Base-by-base conservation (phyloP, 768 basidiomycete species). In the Galerina sulciceps region DNA sequence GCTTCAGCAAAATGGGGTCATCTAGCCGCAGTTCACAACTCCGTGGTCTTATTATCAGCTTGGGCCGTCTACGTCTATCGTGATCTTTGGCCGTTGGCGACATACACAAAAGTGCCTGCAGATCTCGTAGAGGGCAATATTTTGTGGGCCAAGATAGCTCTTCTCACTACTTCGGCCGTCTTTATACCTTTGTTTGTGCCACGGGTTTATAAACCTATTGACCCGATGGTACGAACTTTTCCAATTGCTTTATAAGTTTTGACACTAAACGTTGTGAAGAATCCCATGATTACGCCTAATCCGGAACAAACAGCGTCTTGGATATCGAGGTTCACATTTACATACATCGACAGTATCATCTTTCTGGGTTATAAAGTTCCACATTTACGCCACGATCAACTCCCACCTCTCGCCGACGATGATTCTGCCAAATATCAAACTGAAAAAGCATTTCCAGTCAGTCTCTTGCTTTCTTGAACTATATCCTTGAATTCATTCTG, bases 61-160 rank as follows among this genome's bases (percentile, higher is more conserved):
- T 75, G 62, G 75, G 60, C 53, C 1, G 75, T 86, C 2, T 89
- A 82, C 66, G 64, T 72, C 20, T 84, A 84, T 65, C 79, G 86
- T 35, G 80, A 85, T 64, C 40, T 89, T 6, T 85, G 78, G 73
- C 87, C 87, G 6, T 67, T 89, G 5, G 74, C 77, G 18, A 86
- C 81, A 4, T 83, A 73, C 67, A 72, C 74, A 4, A 65, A 77
- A 11, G 22, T 44, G 6, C 83, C 85, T 3, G 58, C 70, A 11
- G 87, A 88, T 61, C 67, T 63, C 2, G 62, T 61, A 0, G 79
- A 81, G 62, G 81, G 82, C 3, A 55, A 57, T 26, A 38, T 82
- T 14, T 73, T 87, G 1, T 87, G 84, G 81, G 66, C 73, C 3
- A 80, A 82, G 8, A 31, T 31, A 31, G 26, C 26, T 9, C 50